These are phyloP conservation scores for Malania oleifera DNA, from an alignment of 164 flowering plant genomes.

Conservation along the genomic window DNA sequence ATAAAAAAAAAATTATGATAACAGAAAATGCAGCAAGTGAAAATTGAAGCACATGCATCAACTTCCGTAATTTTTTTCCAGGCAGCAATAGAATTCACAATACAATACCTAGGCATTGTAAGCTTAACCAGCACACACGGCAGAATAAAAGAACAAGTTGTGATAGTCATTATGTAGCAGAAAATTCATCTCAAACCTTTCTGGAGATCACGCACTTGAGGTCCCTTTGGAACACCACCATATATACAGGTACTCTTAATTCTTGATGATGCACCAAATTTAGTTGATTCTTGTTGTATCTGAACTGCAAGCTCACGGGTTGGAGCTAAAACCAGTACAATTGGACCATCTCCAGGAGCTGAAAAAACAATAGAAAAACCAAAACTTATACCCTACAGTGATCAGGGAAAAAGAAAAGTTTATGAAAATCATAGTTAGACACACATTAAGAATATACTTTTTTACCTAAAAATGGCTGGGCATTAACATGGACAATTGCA, in stretches of 20 bases:
- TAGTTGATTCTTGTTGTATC: constrained; percentile 94
- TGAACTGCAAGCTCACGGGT: constrained; percentile 99
- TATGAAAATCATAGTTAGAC: neutral
- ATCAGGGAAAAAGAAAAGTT: neutral
- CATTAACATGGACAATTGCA: constrained; percentile 98
- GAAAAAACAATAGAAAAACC: constrained; percentile 18
- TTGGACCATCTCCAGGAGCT: constrained; percentile 99
- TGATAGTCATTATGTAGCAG: too few species aligned
- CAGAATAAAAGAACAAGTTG: too few species aligned
- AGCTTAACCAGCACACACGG: neutral
- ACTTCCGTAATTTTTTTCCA: neutral
- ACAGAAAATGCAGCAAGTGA: constrained; percentile 1
- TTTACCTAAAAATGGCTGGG: constrained; percentile 90
- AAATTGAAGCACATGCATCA: neutral
- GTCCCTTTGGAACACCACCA: constrained; percentile 99
- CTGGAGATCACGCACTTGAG: constrained; percentile 99
- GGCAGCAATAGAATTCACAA: neutral
- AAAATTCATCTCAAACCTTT: constrained; percentile 58
- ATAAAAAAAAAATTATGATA: neutral
- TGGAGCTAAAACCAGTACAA: constrained; percentile 96
- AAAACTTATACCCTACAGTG: constrained; percentile 1
- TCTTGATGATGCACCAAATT: constrained; percentile 96
- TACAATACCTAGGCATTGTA: neutral
- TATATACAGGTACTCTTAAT: constrained; percentile 91
- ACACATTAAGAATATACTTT: neutral